Evolutionary conservation across 2,329 filamentous ascomycete species (phyloP), one percentile per base, ranked within the genome.

Genomic region (Aspergillus vadensis): DNA sequence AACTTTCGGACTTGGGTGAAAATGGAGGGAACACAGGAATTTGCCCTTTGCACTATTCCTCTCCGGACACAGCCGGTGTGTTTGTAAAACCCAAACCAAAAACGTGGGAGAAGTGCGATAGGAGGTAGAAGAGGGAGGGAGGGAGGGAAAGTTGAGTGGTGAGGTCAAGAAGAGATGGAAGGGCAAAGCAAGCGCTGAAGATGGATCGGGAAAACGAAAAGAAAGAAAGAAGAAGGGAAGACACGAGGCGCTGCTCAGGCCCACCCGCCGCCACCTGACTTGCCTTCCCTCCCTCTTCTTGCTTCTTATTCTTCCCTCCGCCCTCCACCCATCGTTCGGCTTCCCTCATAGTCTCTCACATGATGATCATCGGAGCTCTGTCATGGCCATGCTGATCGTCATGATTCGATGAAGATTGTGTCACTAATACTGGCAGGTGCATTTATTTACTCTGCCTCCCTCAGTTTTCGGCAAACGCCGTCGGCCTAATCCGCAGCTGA

Each of bases 151-250:
- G 58, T 53, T 55, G 47, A 64, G 50, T 63, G 60, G 57, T 64
- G 62, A 64, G 58, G 61, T 58, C 58, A 60, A 62, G 56, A 55
- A 36, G 38, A 25, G 32, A 50, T 27, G 44, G 44, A 23, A 27
- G 14, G 44, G 44, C 23, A 23, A 27, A 23, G 44, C 19, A 27
- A 30, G 23, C 25, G 23, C 39, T 43, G 39, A 8, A 43, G 41
- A 56, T 47, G 41, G 43, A 49, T 44, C 54, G 54, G 54, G 27
- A 27, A 55, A 36, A 36, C 32, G 32, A 36, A 36, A 36, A 36
- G 32, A 36, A 32, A 32, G 30, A 14, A 36, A 50, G 43, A 49
- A n/a, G n/a, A 36, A 36, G 12, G 32, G 32, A 36, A 50, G 43
- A 55, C 43, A 55, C 52, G 57, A 52, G 47, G 47, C 9, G 47